phyloP scores from a whole-genome alignment of 345 rosid genomes.

The Rhodamnia argentea region DNA sequence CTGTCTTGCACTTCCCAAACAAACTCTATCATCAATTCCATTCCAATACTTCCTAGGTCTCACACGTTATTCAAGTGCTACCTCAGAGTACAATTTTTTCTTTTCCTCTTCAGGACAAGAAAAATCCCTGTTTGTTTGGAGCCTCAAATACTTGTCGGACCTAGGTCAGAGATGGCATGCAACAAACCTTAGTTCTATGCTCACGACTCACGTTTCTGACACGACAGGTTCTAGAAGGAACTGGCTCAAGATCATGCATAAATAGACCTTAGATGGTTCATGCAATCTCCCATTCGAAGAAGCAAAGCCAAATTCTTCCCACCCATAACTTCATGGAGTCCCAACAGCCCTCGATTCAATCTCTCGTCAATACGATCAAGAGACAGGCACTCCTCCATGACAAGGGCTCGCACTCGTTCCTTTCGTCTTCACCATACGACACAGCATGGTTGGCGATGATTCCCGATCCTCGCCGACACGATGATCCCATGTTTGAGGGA shows the following conservation, averaged over 20 bases:
- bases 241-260: background rate
- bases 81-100: background rate
- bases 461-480: slow-evolving; percentile 7
- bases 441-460: slow-evolving; percentile 59
- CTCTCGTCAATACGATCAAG: slow-evolving; percentile 20
- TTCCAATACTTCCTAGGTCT: background rate
- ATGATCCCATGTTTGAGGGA: slow-evolving; percentile 35
- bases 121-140: background rate
- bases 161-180: background rate
- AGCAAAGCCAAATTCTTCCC: background rate
- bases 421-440: slow-evolving; percentile 46
- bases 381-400: slow-evolving; percentile 1
- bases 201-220: background rate
- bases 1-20: background rate
- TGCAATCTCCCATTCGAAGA: background rate
- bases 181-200: too few relatives aligned
- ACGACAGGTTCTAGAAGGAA: background rate
- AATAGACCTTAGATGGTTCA: background rate
- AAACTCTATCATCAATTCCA: background rate
- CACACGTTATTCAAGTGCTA: background rate
- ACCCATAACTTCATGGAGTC: slow-evolving; percentile 3
- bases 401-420: slow-evolving; percentile 13
- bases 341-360: background rate
- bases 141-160: background rate
- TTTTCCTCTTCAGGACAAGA: background rate